These are phyloP conservation scores for Aspergillus coremiiformis DNA, from an alignment of 495 filamentous ascomycete species.

Conservation along the genomic window DNA sequence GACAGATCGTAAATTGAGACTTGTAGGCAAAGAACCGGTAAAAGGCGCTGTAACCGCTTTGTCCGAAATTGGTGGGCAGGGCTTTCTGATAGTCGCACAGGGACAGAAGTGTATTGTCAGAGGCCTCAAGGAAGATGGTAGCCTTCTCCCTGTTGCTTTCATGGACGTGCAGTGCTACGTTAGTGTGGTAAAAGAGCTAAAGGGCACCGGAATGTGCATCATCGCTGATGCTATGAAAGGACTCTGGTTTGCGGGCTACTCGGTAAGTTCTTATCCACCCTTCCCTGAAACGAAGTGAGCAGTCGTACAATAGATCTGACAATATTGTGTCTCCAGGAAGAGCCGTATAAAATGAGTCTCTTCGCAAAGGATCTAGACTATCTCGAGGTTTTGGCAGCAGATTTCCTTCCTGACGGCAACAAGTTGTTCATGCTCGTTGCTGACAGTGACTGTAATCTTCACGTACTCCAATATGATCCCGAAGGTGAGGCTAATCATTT, in stretches of 20 bases:
- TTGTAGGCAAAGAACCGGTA: conserved; percentile 81
- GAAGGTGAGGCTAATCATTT: conserved; percentile 51
- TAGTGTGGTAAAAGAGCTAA: conserved; percentile 69
- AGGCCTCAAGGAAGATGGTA: conserved; percentile 89
- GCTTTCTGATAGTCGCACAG: conserved; percentile 83
- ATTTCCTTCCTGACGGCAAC: conserved; percentile 81
- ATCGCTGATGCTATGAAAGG: conserved; percentile 88
- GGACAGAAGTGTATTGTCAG: conserved; percentile 97
- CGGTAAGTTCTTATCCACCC: conserved; percentile 38
- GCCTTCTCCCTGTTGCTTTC: conserved; percentile 87
- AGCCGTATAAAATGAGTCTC: conserved; percentile 91
- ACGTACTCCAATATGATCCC: conserved; percentile 88
- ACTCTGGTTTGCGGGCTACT: conserved; percentile 90
- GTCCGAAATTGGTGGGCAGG: conserved; percentile 82
- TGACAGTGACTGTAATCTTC: conserved; percentile 78
- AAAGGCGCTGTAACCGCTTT: conserved; percentile 90
- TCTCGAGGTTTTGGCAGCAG: conserved; percentile 72
- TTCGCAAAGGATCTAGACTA: conserved; percentile 76
- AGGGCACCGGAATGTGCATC: conserved; percentile 72
- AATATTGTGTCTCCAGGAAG: conserved; percentile 45
- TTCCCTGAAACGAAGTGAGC: not conserved
- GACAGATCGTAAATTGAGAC: conserved; percentile 74
- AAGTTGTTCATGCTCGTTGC: conserved; percentile 75
- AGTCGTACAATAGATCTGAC: not conserved
- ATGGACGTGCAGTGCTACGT: conserved; percentile 97